Conservation (phyloP, 768 basidiomycete genomes). For the Xerocomus brunneocitrinus region DNA sequence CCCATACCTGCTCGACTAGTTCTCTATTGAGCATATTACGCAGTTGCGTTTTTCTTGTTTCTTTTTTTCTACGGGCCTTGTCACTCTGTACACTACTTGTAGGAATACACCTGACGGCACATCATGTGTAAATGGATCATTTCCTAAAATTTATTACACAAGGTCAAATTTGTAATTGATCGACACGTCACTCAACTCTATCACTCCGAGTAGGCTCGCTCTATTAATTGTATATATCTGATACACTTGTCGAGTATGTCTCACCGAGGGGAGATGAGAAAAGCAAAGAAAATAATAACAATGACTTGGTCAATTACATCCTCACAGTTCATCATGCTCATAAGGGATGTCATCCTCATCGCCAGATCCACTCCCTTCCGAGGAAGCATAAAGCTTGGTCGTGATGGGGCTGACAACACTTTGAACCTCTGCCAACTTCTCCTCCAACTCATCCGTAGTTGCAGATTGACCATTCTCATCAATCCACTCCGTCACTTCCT, state of each 20-base stretch:
- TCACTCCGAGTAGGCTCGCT: slow-evolving; percentile 6
- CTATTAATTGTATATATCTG: slow-evolving; percentile 11
- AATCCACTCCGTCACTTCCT: slow-evolving; percentile 90
- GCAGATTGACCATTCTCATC: slow-evolving; percentile 78
- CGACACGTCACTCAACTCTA: neutral
- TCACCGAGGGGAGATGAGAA: neutral
- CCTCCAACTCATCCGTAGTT: slow-evolving; percentile 83
- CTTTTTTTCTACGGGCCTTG: neutral
- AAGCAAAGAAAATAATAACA: slow-evolving; percentile 10
- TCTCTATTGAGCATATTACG: neutral
- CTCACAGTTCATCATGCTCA: slow-evolving; percentile 53
- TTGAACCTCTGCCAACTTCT: slow-evolving; percentile 79
- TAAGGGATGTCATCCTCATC: slow-evolving; percentile 43
- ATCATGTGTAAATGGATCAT: neutral
- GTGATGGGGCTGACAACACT: slow-evolving; percentile 79
- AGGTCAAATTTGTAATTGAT: neutral
- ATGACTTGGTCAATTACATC: slow-evolving; percentile 2
- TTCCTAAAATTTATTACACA: neutral
- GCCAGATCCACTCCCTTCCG: slow-evolving; percentile 31
- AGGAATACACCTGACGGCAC: neutral
- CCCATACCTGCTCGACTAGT: slow-evolving; percentile 5
- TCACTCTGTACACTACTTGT: slow-evolving; percentile 8
- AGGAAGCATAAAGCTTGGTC: slow-evolving; percentile 63
- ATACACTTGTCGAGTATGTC: slow-evolving; percentile 1
- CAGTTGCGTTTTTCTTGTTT: neutral